Conservation (phyloP, 257 asterid genomes). For the Prunella vulgaris region DNA sequence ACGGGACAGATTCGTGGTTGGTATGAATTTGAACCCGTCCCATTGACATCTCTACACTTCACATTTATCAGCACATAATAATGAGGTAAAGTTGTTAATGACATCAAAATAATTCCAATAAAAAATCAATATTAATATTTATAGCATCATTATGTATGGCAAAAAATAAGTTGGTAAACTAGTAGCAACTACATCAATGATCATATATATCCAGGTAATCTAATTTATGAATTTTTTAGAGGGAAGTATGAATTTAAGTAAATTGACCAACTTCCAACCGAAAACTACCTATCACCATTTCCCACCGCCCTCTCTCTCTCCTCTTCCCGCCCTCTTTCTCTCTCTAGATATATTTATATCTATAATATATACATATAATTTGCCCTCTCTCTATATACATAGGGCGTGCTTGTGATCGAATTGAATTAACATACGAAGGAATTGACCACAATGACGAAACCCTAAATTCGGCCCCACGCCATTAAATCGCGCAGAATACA, state of each 20-base stretch:
- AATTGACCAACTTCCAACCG: conserved; percentile 50
- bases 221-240: background rate
- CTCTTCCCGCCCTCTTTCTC: background rate
- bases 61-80: too few species aligned
- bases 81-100: too few species aligned
- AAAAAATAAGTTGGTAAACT: too few species aligned
- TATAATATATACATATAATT: too few species aligned
- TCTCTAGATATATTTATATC: background rate
- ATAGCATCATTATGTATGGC: too few species aligned
- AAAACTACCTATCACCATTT: conserved; percentile 36
- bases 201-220: background rate
- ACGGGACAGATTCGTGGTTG: too few species aligned
- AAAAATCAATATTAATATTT: too few species aligned
- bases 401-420: too few species aligned
- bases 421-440: conserved; percentile 20
- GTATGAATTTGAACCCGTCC: too few species aligned
- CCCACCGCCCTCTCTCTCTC: conserved; percentile 19
- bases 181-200: background rate
- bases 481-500: conserved; percentile 4
- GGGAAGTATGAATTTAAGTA: background rate
- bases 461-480: conserved; percentile 16
- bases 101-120: too few species aligned
- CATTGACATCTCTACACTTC: too few species aligned
- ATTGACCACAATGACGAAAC: conserved; percentile 2
- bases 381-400: too few species aligned